phyloP scores from a whole-genome alignment of 805 yeast genomes.

The Scheffersomyces amazonensis region DNA sequence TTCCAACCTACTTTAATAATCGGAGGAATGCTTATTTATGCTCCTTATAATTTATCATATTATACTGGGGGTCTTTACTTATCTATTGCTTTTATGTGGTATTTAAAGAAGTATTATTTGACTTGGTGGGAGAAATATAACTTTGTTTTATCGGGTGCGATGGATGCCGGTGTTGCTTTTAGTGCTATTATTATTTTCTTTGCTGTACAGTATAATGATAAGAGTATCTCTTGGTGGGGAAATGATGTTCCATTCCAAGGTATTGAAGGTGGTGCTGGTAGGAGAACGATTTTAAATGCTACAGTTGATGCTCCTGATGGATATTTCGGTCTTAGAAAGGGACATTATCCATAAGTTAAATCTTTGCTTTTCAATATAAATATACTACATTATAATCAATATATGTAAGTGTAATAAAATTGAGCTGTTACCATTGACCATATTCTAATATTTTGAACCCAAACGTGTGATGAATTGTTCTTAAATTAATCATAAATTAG shows the following conservation, averaged over 20 bases:
- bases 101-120: constrained; percentile 22
- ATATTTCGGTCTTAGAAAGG: constrained; percentile 35
- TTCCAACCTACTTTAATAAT: constrained; percentile 34
- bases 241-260: constrained; percentile 25
- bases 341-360: too few species aligned
- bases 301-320: constrained; percentile 25
- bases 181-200: constrained; percentile 33
- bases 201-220: constrained; percentile 32
- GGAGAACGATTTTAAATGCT: constrained; percentile 7
- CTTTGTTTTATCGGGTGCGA: constrained; percentile 26
- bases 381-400: too few species aligned
- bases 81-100: constrained; percentile 24
- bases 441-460: too few species aligned
- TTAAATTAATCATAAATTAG: too few species aligned
- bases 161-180: constrained; percentile 34
- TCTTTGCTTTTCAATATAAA: too few species aligned
- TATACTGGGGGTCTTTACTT: constrained; percentile 26
- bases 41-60: constrained; percentile 33
- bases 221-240: constrained; percentile 31
- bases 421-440: too few species aligned
- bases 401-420: too few species aligned
- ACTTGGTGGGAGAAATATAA: constrained; percentile 38
- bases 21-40: constrained; percentile 28
- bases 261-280: constrained; percentile 30
- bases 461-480: too few species aligned